Evolutionary conservation across 805 yeast genomes (phyloP), one percentile per base, ranked within the genome.

Genomic region (Danielia reshetovae): DNA sequence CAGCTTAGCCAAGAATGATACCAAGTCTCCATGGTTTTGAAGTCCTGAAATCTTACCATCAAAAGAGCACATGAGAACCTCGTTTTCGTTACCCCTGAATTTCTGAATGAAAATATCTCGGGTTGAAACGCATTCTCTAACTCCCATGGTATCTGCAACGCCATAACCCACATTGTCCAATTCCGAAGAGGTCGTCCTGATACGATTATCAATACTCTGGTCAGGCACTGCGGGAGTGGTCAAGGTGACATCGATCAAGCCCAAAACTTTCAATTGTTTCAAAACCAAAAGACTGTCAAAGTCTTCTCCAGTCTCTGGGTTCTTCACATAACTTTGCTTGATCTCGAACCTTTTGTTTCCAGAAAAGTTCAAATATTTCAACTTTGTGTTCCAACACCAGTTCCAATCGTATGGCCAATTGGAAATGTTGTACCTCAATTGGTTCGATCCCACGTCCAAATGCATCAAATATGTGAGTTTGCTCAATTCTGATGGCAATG

Each of bases 341-440:
- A 93, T 89, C 54, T 93, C 97, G 43, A 93, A 77, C 43, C 96
- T 73, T 54, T 84, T 83, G 55, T 93, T 93, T 24, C 97, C 97
- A 0, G 97, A 87, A 38, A 93, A 81, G 56, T 90, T 93, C 54
- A 93, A 72, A 50, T 83, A 88, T 46, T 71, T 77, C 57, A 93
- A 67, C 27, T 78, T 76, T 35, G 73, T 67, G 54, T 93, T 93
- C 67, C 79, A 80, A 49, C 83, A 80, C 98, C 98, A 93, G 60
- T 87, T 93, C 97, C 97, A 93, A 56, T 93, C 98, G 54, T 86
- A 90, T 11, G 93, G 94, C 74, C 88, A 85, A 57, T 93, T 93
- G 3, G 93, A 83, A 36, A 90, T 87, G 50, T 93, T 93, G 59
- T 93, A 93, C 51, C 88, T 85, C 59, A 93, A 67, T 41, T 80